phyloP scores from a whole-genome alignment of 169 alveolate species.

The Babesia gibsoni region DNA sequence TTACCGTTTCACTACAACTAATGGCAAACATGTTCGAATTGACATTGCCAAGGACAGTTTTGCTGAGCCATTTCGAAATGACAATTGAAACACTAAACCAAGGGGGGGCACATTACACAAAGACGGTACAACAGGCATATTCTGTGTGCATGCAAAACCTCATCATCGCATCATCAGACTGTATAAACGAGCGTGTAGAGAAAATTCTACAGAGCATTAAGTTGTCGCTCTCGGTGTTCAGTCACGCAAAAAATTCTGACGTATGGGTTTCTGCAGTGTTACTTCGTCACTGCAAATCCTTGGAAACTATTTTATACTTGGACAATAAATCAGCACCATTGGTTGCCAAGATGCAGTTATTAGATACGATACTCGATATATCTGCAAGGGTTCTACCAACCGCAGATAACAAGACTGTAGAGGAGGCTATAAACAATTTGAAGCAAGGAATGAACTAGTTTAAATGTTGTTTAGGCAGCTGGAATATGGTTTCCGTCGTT shows the following conservation, averaged over 20 bases:
- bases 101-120: neutral
- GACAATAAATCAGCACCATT: neutral
- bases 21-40: slow-evolving; percentile 36
- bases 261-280: slow-evolving; percentile 12
- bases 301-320: slow-evolving; percentile 26
- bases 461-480: neutral
- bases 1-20: slow-evolving; percentile 47
- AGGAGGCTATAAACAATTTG: neutral
- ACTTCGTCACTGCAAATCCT: slow-evolving; percentile 18
- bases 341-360: neutral
- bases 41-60: slow-evolving; percentile 24
- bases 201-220: neutral
- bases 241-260: neutral
- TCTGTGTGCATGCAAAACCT: slow-evolving; percentile 46
- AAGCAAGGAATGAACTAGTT: slow-evolving; percentile 1
- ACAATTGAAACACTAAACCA: slow-evolving; percentile 13
- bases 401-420: neutral
- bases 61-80: slow-evolving; percentile 15
- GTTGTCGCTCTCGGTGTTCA: neutral
- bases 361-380: neutral
- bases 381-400: neutral
- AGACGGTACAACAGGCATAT: slow-evolving; percentile 50
- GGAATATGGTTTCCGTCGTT: neutral
- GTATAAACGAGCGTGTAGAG: neutral
- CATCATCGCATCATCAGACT: slow-evolving; percentile 23